Evolutionary conservation across 805 yeast genomes (phyloP).

Genomic region (Candida tibetensis): DNA sequence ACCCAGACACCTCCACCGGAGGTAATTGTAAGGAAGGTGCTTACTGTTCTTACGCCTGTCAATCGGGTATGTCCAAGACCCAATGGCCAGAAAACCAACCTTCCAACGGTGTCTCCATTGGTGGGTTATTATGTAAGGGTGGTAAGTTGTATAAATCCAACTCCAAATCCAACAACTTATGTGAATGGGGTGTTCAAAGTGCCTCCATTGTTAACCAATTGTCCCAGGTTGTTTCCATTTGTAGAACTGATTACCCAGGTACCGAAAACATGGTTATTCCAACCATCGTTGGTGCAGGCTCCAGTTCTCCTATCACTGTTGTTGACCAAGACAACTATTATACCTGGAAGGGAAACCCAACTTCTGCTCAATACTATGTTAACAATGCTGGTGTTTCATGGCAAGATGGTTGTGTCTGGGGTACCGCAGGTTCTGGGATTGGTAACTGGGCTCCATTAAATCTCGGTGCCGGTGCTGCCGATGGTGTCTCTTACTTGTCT

Average conservation of each 20-base stretch:
- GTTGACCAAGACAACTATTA: slow-evolving; percentile 78
- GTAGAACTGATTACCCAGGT: slow-evolving; percentile 99
- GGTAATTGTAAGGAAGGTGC: slow-evolving; percentile 80
- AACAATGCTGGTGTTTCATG: slow-evolving; percentile 91
- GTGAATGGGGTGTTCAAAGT: slow-evolving; percentile 80
- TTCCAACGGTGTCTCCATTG: slow-evolving; percentile 82
- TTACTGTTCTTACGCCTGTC: slow-evolving; percentile 97
- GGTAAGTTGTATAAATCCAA: slow-evolving; percentile 86
- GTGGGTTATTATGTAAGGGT: slow-evolving; percentile 83
- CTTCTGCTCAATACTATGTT: slow-evolving; percentile 96
- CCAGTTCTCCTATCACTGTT: slow-evolving; percentile 64
- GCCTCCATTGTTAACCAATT: slow-evolving; percentile 70
- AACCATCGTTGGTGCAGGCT: slow-evolving; percentile 73
- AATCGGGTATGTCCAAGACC: slow-evolving; percentile 98
- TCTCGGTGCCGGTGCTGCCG: slow-evolving; percentile 85
- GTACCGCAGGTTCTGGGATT: slow-evolving; percentile 67
- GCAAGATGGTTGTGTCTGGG: slow-evolving; percentile 96
- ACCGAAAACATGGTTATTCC: slow-evolving; percentile 98
- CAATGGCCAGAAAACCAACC: slow-evolving; percentile 96
- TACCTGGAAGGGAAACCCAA: slow-evolving; percentile 73
- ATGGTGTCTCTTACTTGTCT: slow-evolving; percentile 72
- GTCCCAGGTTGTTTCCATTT: slow-evolving; percentile 70
- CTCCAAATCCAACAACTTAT: slow-evolving; percentile 61
- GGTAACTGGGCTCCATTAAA: slow-evolving; percentile 99
- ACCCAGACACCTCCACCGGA: slow-evolving; percentile 56